These are phyloP conservation scores for Hericium erinaceus DNA, from an alignment of 768 basidiomycete species.

Conservation along the genomic window DNA sequence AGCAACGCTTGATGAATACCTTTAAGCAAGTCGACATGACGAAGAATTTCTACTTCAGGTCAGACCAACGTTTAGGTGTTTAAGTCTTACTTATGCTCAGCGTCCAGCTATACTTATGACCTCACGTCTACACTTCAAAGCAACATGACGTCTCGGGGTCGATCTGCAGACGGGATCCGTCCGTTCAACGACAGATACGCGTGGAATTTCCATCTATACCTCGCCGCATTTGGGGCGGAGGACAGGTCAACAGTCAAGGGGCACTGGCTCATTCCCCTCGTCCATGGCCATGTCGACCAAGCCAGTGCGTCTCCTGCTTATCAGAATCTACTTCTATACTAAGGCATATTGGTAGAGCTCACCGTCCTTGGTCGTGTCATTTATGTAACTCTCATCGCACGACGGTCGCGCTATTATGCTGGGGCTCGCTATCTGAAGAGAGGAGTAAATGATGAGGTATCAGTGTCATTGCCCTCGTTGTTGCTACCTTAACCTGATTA, in stretches of 20 bases:
- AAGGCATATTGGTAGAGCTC: constrained; percentile 49
- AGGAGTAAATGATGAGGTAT: constrained; percentile 87
- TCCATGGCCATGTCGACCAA: constrained; percentile 97
- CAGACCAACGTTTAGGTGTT: neutral
- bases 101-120: constrained; percentile 84
- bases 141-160: constrained; percentile 62
- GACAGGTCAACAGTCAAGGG: constrained; percentile 37
- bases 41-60: constrained; percentile 99
- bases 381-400: constrained; percentile 90
- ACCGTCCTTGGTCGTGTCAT: constrained; percentile 84
- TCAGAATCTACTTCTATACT: neutral
- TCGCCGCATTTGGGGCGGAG: constrained; percentile 47
- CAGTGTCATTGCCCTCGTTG: neutral
- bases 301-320: constrained; percentile 62
- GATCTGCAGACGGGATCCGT: constrained; percentile 37
- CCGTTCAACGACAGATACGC: constrained; percentile 82
- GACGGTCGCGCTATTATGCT: constrained; percentile 90
- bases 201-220: constrained; percentile 90
- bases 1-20: constrained; percentile 77
- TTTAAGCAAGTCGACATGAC: constrained; percentile 97
- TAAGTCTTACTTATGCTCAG: neutral
- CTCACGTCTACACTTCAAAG: constrained; percentile 92
- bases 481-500: neutral
- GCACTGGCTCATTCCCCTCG: constrained; percentile 83
- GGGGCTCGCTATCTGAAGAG: constrained; percentile 92